Evolutionary conservation across 768 basidiomycete species (phyloP), one percentile per base, ranked within the genome.

Genomic region (Suillus spraguei): DNA sequence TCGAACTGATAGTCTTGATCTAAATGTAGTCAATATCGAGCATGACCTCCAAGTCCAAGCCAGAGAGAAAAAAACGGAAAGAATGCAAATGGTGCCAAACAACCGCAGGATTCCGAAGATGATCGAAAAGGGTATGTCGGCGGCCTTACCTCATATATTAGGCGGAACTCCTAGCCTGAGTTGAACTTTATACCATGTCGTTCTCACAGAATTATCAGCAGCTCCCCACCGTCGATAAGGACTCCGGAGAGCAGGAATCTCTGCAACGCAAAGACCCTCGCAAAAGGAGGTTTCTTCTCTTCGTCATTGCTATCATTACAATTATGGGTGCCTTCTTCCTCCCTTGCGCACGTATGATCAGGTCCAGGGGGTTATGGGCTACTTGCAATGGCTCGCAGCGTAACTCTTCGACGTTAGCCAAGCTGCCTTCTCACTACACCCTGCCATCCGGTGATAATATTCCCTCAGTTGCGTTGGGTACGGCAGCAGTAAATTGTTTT

Each of bases 361-460:
- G 65, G 35, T 67, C 67, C 38, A 65, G 68, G 50, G 69, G 69
- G 14, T 65, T 67, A 47, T 68, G 69, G 69, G 46, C 42, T 16
- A 62, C 61, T 11, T 71, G 72, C 44, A 63, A 63, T 28, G 66
- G 68, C 3, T 53, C 66, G 4, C 71, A 60, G 58, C 71, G 71
- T 59, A 67, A 64, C 60, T 64, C 67, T 52, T 72, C 68, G 22
- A 63, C 28, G 13, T 64, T 77, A 60, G 52, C 63, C 1, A 68
- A 53, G 36, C 71, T 80, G 16, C 77, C 86, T 0, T 81, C 77
- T 7, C 79, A 87, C 71, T 89, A 80, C 68, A 82, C 79, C 1
- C 77, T 91, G 16, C 85, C 87, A 5, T 89, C 87, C 39, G 90
- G 90, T 0, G 85, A 88, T 66, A 80, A 82, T 65, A 90, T 91